These are phyloP conservation scores for Mortierella sp. DNA, from an alignment of 371 early-diverging fungal genomes.

Conservation along the genomic window DNA sequence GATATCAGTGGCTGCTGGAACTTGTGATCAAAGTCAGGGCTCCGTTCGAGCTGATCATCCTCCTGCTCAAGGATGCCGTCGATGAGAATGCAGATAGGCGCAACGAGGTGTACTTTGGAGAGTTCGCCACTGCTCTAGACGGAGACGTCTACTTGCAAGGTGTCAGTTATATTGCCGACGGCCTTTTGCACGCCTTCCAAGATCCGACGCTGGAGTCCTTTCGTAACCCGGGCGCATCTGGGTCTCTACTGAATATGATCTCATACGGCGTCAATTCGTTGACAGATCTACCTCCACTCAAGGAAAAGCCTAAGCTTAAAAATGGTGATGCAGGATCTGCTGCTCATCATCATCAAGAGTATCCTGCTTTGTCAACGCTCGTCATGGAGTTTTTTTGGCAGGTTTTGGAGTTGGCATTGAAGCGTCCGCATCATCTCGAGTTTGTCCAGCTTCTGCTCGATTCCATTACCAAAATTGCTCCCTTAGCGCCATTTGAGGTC, in stretches of 20 bases:
- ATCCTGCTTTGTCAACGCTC: conserved; percentile 38
- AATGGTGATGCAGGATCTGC: conserved; percentile 10
- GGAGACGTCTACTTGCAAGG: conserved; percentile 49
- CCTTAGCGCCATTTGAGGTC: conserved; percentile 47
- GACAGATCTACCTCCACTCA: conserved; percentile 47
- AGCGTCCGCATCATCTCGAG: conserved; percentile 50
- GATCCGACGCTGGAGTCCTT: conserved; percentile 51
- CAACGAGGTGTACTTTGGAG: conserved; percentile 44
- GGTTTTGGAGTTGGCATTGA: conserved; percentile 47
- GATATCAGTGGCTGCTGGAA: conserved; percentile 52
- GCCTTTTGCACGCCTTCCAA: conserved; percentile 50
- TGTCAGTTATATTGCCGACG: conserved; percentile 49
- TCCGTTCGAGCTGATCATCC: conserved; percentile 47
- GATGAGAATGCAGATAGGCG: conserved; percentile 50
- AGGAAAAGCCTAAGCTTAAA: conserved; percentile 9
- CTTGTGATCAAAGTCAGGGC: conserved; percentile 52
- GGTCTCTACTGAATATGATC: conserved; percentile 54
- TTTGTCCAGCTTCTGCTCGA: conserved; percentile 51
- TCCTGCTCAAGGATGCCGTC: conserved; percentile 48
- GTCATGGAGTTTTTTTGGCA: conserved; percentile 55
- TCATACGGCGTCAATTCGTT: conserved; percentile 50
- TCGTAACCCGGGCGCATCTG: conserved; percentile 52
- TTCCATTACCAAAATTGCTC: conserved; percentile 47
- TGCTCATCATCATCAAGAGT: conserved; percentile 42
- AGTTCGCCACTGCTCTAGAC: conserved; percentile 33